Evolutionary conservation across 2,329 filamentous ascomycete species (phyloP).

Genomic region (Botrytis cinerea): DNA sequence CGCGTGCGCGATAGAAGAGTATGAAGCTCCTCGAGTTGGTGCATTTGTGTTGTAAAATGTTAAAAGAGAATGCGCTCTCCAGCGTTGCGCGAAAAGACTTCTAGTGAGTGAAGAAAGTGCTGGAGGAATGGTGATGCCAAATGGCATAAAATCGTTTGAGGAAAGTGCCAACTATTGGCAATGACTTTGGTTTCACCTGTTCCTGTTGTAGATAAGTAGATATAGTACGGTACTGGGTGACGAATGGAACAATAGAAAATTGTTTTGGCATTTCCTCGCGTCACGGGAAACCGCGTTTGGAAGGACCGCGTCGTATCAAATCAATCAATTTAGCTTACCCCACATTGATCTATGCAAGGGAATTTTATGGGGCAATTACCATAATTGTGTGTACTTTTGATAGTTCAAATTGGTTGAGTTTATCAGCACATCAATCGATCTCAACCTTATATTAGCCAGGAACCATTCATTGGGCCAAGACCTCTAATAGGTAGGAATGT

Average conservation of each 20-base stretch:
- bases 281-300: slow-evolving; percentile 12
- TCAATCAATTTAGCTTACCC: slow-evolving; percentile 11
- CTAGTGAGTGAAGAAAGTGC: slow-evolving; percentile 35
- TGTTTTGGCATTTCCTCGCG: slow-evolving; percentile 12
- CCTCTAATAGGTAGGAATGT: neutral
- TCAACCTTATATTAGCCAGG: neutral
- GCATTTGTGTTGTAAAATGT: slow-evolving; percentile 31
- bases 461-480: neutral
- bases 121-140: slow-evolving; percentile 34
- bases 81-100: slow-evolving; percentile 37
- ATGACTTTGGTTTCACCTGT: slow-evolving; percentile 25
- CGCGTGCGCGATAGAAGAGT: slow-evolving; percentile 40
- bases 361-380: neutral
- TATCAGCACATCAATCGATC: neutral
- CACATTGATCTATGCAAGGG: neutral
- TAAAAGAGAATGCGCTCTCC: slow-evolving; percentile 33
- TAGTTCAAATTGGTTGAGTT: neutral
- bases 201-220: slow-evolving; percentile 3
- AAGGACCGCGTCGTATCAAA: slow-evolving; percentile 16
- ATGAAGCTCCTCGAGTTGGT: slow-evolving; percentile 25
- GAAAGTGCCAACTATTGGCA: slow-evolving; percentile 24
- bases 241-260: neutral
- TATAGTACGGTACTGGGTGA: neutral
- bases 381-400: neutral
- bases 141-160: slow-evolving; percentile 40